Evolutionary conservation across 345 rosid species (phyloP).

Genomic region (Acer campestre): DNA sequence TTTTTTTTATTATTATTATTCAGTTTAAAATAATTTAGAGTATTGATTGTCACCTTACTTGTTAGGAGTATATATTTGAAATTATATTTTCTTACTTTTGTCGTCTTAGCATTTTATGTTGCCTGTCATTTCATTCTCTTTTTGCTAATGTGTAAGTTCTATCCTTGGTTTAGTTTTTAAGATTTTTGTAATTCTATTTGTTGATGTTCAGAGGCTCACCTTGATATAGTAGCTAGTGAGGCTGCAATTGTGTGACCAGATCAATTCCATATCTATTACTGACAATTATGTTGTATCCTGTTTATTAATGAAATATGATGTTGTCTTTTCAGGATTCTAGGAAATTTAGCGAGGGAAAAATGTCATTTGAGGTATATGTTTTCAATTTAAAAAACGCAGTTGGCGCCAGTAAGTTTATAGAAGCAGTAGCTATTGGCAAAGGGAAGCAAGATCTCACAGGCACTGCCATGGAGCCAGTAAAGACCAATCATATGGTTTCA

Average conservation of each 20-base stretch:
- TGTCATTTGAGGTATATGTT: constrained; percentile 44
- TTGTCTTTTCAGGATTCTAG: constrained; percentile 46
- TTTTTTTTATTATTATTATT: not conserved
- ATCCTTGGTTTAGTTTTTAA: not conserved
- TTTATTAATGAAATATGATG: constrained; percentile 10
- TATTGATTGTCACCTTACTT: not conserved
- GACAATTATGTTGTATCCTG: not conserved
- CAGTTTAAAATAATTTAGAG: not conserved
- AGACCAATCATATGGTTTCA: constrained; percentile 28
- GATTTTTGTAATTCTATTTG: constrained; percentile 2
- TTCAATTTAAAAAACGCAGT: constrained; percentile 38
- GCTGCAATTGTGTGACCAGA: not conserved
- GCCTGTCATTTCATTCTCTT: not conserved
- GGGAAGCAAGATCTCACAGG: constrained; percentile 55
- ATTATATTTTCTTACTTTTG: not conserved
- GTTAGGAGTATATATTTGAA: not conserved
- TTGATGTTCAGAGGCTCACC: not conserved
- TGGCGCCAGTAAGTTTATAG: constrained; percentile 37
- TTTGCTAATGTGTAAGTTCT: not conserved
- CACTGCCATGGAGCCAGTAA: constrained; percentile 40
- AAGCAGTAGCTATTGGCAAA: constrained; percentile 49
- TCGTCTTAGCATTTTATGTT: not conserved
- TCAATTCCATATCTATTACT: not conserved
- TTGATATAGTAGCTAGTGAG: not conserved
- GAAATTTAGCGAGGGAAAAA: constrained; percentile 58